These are phyloP conservation scores for Cichorium intybus DNA, from an alignment of 140 eudicot species.

Conservation along the genomic window DNA sequence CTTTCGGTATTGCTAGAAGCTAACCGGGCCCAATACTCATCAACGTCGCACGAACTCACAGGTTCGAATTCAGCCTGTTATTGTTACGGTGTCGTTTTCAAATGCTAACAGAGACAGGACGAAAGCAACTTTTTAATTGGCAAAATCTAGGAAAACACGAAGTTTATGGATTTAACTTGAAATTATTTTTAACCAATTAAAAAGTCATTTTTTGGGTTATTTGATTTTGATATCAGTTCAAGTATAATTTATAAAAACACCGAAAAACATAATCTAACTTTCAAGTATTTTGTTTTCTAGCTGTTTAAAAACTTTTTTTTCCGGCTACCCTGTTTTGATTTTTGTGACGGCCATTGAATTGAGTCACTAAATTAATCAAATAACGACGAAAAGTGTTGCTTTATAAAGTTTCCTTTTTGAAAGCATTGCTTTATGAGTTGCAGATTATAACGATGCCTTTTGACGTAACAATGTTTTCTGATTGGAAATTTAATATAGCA, in stretches of 20 bases:
- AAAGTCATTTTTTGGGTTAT: no score
- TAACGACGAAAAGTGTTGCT: neutral
- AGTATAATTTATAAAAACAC: no score
- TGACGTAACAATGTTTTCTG: neutral
- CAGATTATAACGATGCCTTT: neutral
- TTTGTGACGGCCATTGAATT: neutral
- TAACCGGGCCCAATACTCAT: slow-evolving; percentile 62
- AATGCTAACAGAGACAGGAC: no score
- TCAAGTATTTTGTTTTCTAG: no score
- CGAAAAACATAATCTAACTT: no score
- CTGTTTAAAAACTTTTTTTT: no score
- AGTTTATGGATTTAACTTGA: no score
- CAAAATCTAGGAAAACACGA: no score
- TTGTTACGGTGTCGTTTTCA: neutral
- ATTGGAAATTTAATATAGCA: neutral
- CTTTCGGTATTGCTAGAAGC: slow-evolving; percentile 79
- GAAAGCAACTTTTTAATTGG: neutral
- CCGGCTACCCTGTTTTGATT: no score
- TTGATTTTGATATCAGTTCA: no score
- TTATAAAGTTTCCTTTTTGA: neutral
- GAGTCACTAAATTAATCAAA: neutral
- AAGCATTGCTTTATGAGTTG: neutral
- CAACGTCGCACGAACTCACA: slow-evolving; percentile 70
- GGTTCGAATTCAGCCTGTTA: slow-evolving; percentile 36
- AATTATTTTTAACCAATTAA: no score